A percentile compares a stretch with the other conserved stretches of the same genome.
These are phyloP conservation scores for Aspergillus unguis DNA, from an alignment of 2,329 filamentous ascomycete species.

Conservation along the genomic window DNA sequence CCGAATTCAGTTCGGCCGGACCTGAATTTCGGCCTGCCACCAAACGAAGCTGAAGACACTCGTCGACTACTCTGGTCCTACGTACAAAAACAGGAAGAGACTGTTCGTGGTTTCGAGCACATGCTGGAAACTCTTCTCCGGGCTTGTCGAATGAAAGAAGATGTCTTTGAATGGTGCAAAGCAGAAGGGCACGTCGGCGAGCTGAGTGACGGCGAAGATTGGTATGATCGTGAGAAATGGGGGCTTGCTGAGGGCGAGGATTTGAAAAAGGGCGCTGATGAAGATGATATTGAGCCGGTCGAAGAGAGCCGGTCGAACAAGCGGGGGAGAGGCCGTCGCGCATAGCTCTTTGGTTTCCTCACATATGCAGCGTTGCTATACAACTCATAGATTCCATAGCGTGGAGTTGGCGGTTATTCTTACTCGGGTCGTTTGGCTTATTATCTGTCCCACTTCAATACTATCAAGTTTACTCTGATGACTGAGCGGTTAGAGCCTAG, in stretches of 20 bases:
- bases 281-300: slow-evolving; percentile 57
- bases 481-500: too few species aligned
- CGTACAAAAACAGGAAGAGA: slow-evolving; percentile 65
- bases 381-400: slow-evolving; percentile 22
- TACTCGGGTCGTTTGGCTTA: neutral
- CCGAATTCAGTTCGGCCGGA: slow-evolving; percentile 51
- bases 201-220: slow-evolving; percentile 66
- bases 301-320: slow-evolving; percentile 41
- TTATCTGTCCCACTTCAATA: neutral
- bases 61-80: slow-evolving; percentile 59
- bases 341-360: slow-evolving; percentile 18
- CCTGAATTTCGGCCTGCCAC: slow-evolving; percentile 55
- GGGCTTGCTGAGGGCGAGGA: slow-evolving; percentile 52
- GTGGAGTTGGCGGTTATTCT: slow-evolving; percentile 28
- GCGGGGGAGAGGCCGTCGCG: slow-evolving; percentile 38
- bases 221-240: slow-evolving; percentile 63
- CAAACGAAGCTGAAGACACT: slow-evolving; percentile 60
- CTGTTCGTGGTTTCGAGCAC: slow-evolving; percentile 55
- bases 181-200: slow-evolving; percentile 63
- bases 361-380: slow-evolving; percentile 4
- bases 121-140: slow-evolving; percentile 56
- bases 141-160: slow-evolving; percentile 58
- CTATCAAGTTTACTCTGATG: neutral
- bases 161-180: slow-evolving; percentile 59
- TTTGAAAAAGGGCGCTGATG: slow-evolving; percentile 59